A percentile compares a stretch with the other conserved stretches of the same genome.
Evolutionary conservation across 1,284 basidiomycete genomes (phyloP).

Genomic region (Albatrellus sp.): DNA sequence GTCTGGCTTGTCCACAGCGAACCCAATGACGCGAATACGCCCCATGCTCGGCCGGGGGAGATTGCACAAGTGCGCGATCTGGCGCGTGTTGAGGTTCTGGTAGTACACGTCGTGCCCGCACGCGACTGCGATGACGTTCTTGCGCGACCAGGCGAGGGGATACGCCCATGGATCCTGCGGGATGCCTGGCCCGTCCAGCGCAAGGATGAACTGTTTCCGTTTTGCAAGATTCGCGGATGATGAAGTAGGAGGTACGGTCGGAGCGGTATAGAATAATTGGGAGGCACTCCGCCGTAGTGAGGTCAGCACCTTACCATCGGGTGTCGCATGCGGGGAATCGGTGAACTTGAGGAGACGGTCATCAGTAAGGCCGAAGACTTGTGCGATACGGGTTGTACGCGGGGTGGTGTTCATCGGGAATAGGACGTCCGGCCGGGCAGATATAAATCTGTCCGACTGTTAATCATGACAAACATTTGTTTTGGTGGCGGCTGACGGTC

Average conservation of each 20-base stretch:
- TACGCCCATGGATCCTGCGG: slow-evolving; percentile 32
- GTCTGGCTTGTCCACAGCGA: slow-evolving; percentile 19
- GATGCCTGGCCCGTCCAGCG: slow-evolving; percentile 36
- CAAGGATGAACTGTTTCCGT: slow-evolving; percentile 33
- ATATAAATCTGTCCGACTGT: slow-evolving; percentile 36
- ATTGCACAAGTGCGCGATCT: slow-evolving; percentile 29
- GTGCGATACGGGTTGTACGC: slow-evolving; percentile 34
- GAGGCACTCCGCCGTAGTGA: slow-evolving; percentile 25
- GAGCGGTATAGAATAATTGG: slow-evolving; percentile 24
- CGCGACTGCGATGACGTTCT: slow-evolving; percentile 34
- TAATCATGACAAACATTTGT: background rate
- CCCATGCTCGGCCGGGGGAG: slow-evolving; percentile 17
- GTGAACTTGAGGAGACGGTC: slow-evolving; percentile 30
- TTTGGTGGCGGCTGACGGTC: too few relatives aligned
- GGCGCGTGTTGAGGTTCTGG: slow-evolving; percentile 33
- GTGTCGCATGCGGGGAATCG: slow-evolving; percentile 17
- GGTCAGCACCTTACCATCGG: slow-evolving; percentile 20
- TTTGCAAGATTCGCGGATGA: slow-evolving; percentile 28
- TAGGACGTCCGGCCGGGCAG: slow-evolving; percentile 23
- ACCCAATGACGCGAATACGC: slow-evolving; percentile 26
- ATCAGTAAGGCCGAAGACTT: slow-evolving; percentile 31
- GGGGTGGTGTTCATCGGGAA: slow-evolving; percentile 33
- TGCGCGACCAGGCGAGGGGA: slow-evolving; percentile 32
- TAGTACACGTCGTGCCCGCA: slow-evolving; percentile 34
- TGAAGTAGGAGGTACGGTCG: slow-evolving; percentile 23